phyloP scores from a whole-genome alignment of 108 stramenopile species.

The Skeletonema menzelii region DNA sequence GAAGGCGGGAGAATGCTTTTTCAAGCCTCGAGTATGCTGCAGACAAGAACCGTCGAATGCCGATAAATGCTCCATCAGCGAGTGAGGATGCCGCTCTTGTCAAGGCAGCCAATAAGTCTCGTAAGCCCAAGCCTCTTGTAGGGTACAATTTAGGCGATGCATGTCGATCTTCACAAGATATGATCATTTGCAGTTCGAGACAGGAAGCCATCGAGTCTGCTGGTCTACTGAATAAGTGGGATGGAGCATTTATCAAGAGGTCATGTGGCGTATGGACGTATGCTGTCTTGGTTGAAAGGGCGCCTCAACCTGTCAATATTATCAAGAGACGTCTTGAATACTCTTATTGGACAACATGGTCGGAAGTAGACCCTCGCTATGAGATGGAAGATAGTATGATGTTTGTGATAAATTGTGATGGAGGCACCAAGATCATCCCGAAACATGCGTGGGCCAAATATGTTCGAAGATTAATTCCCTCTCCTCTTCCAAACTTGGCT shows the following conservation, averaged over 20 bases:
- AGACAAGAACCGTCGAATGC: not conserved
- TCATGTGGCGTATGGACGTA: slow-evolving; percentile 23
- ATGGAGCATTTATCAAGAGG: slow-evolving; percentile 17
- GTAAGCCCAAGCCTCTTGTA: not conserved
- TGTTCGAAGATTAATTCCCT: not conserved
- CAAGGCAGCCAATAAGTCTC: not conserved
- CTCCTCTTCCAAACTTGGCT: not conserved
- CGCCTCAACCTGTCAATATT: slow-evolving; percentile 10
- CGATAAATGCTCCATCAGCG: not conserved
- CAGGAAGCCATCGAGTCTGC: slow-evolving; percentile 13
- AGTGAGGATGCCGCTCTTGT: not conserved
- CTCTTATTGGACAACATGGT: not conserved
- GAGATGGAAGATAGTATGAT: not conserved
- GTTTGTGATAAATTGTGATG: not conserved
- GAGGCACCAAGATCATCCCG: not conserved
- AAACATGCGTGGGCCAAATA: not conserved
- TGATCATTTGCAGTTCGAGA: slow-evolving; percentile 10
- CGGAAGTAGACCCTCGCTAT: not conserved
- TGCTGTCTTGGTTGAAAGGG: slow-evolving; percentile 12
- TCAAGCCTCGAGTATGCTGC: not conserved
- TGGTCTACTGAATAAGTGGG: not conserved
- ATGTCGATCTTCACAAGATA: slow-evolving; percentile 8
- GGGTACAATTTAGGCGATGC: slow-evolving; percentile 7
- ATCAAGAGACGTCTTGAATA: not conserved
- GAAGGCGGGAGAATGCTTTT: not conserved